phyloP scores from a whole-genome alignment of 2,329 filamentous ascomycete genomes.

The Whalleya microplaca region DNA sequence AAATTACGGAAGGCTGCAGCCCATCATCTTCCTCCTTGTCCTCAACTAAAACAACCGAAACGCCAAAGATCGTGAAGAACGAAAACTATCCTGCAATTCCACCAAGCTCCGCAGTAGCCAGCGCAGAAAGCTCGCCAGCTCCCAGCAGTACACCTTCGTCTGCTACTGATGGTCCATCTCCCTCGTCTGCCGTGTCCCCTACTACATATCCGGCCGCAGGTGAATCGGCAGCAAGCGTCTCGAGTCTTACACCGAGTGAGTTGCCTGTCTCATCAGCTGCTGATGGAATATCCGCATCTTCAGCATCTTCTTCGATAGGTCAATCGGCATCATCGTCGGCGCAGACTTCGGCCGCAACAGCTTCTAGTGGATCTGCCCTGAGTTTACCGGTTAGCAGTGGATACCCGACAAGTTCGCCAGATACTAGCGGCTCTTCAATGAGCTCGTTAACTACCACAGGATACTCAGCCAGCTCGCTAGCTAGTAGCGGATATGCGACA shows the following conservation, averaged over 20 bases:
- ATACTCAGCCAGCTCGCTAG: background rate
- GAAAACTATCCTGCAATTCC: conserved; percentile 16
- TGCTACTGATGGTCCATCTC: background rate
- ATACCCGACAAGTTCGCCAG: background rate
- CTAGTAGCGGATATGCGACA: conserved; percentile 8
- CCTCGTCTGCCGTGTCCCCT: background rate
- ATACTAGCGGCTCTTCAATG: too few relatives aligned
- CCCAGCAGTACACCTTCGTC: conserved; percentile 6
- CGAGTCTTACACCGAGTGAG: conserved; percentile 2
- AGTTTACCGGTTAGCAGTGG: conserved; percentile 2
- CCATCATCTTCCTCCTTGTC: conserved; percentile 3
- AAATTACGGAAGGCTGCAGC: conserved; percentile 29
- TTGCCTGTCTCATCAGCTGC: conserved; percentile 4
- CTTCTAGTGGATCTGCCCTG: conserved; percentile 19
- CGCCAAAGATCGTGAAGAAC: conserved; percentile 20
- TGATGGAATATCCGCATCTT: background rate
- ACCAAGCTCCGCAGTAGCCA: conserved; percentile 1
- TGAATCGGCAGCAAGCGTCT: conserved; percentile 4
- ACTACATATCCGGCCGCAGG: conserved; percentile 4
- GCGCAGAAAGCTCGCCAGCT: background rate
- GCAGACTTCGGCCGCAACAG: conserved; percentile 1
- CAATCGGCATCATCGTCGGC: conserved; percentile 5
- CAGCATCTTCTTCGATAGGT: background rate
- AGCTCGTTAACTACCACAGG: background rate
- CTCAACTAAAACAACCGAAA: conserved; percentile 1